phyloP scores from a whole-genome alignment of 306 rosid species.

The Prunus dulcis region DNA sequence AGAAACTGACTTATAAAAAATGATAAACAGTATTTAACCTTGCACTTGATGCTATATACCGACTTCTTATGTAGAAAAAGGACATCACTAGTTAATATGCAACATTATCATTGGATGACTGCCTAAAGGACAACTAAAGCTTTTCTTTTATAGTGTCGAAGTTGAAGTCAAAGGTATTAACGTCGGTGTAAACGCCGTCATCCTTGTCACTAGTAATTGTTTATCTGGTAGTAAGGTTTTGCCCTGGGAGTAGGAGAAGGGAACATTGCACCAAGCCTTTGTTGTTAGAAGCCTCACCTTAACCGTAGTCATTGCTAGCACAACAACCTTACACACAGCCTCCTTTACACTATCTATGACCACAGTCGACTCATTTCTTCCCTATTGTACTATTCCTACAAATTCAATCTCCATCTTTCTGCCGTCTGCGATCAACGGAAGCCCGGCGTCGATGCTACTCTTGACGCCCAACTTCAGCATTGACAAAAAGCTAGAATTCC shows the following conservation, averaged over 20 bases:
- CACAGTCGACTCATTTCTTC: background rate
- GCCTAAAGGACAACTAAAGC: no score
- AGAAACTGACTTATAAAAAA: no score
- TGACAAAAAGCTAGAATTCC: background rate
- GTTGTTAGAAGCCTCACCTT: background rate
- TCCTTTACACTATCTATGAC: background rate
- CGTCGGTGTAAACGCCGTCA: background rate
- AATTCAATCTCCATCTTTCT: background rate
- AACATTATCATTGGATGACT: no score
- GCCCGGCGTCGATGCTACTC: background rate
- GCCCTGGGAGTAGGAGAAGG: slow-evolving; percentile 10
- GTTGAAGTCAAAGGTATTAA: background rate
- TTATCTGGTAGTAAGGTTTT: background rate
- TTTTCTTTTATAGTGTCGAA: background rate
- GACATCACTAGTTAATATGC: no score
- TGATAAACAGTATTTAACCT: no score
- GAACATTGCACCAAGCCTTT: background rate
- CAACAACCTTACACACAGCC: background rate
- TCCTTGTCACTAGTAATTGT: background rate
- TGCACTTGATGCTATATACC: no score
- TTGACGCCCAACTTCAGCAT: background rate
- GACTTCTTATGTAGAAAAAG: no score
- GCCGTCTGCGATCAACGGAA: background rate
- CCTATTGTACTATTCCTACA: background rate
- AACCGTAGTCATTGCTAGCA: background rate